Evolutionary conservation across 2,329 filamentous ascomycete species (phyloP).

Genomic region (Fusarium newnesense): DNA sequence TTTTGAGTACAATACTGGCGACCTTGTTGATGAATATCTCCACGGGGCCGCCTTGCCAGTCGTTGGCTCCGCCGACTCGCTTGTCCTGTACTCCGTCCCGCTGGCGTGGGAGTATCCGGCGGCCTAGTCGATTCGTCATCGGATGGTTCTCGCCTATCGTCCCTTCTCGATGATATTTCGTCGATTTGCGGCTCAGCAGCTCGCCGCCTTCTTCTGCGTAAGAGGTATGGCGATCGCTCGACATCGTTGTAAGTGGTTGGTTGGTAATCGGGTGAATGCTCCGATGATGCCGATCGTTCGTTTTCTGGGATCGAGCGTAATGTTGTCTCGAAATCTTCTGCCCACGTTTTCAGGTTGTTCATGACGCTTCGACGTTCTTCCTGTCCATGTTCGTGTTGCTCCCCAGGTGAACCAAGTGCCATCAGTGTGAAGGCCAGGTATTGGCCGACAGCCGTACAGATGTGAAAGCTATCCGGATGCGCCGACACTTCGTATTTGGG

Average conservation of each 20-base stretch:
- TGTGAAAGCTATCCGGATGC: background rate
- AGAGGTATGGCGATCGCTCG: background rate
- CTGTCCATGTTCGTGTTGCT: background rate
- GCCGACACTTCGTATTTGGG: background rate
- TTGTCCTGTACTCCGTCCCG: background rate
- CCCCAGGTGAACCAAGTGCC: background rate
- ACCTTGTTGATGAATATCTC: rapidly evolving
- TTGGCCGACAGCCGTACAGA: background rate
- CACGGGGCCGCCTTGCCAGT: rapidly evolving
- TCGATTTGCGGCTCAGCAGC: background rate
- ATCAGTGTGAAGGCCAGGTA: background rate
- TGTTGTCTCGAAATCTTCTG: background rate
- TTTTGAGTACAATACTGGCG: background rate
- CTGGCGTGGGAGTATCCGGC: background rate
- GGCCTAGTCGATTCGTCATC: background rate
- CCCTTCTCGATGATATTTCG: background rate
- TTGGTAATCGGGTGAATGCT: background rate
- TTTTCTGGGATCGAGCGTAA: background rate
- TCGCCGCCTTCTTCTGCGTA: background rate
- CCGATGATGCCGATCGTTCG: background rate
- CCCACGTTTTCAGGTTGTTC: background rate
- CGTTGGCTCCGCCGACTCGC: background rate
- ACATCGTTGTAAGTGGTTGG: background rate
- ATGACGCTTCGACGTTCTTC: background rate
- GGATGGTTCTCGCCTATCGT: background rate